These are phyloP conservation scores for Funneliformis caledonium DNA, from an alignment of 371 early-diverging fungal genomes.

Conservation along the genomic window DNA sequence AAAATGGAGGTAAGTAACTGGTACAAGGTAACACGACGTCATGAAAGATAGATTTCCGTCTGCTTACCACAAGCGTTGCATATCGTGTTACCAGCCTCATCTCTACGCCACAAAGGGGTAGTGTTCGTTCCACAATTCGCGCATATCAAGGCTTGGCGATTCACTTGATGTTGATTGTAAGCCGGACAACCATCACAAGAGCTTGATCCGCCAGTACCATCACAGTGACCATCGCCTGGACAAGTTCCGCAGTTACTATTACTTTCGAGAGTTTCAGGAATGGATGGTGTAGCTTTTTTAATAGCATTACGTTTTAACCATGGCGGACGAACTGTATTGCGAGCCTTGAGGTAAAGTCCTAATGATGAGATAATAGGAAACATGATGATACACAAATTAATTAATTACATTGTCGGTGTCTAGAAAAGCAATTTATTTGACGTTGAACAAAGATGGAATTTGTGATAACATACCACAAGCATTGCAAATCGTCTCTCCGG, in stretches of 20 bases:
- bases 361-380: slow-evolving; percentile 26
- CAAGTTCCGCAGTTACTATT: slow-evolving; percentile 57
- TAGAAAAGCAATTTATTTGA: not conserved
- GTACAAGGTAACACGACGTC: not conserved
- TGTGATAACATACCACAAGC: slow-evolving; percentile 78
- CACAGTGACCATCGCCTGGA: slow-evolving; percentile 82
- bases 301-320: slow-evolving; percentile 70
- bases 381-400: not conserved
- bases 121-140: slow-evolving; percentile 81
- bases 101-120: slow-evolving; percentile 91
- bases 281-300: slow-evolving; percentile 33
- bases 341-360: slow-evolving; percentile 84
- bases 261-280: slow-evolving; percentile 23
- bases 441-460: not conserved
- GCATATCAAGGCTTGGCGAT: slow-evolving; percentile 65
- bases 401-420: not conserved
- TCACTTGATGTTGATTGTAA: slow-evolving; percentile 68
- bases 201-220: slow-evolving; percentile 74
- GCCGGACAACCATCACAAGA: slow-evolving; percentile 83
- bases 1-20: too few species aligned
- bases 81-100: slow-evolving; percentile 73
- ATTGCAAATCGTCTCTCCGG: slow-evolving; percentile 88
- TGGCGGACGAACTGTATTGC: slow-evolving; percentile 79
- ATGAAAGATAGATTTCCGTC: not conserved
- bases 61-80: slow-evolving; percentile 80